phyloP scores from a whole-genome alignment of 768 basidiomycete species.

The Tricholoma saponaceum region DNA sequence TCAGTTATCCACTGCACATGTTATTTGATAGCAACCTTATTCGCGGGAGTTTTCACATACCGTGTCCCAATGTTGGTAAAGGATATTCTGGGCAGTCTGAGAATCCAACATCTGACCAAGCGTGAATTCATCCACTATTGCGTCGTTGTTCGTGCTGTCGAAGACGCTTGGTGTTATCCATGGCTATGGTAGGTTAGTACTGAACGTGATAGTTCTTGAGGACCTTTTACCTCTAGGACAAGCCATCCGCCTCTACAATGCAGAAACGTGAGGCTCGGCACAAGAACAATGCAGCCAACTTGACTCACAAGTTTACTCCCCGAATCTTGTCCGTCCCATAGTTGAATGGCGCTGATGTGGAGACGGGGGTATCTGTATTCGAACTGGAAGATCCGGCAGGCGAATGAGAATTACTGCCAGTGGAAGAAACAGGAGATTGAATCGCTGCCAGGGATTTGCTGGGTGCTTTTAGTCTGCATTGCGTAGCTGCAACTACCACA shows the following conservation, averaged over 20 bases:
- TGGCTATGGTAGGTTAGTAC: slow-evolving; percentile 35
- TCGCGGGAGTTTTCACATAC: slow-evolving; percentile 20
- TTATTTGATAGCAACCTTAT: background rate
- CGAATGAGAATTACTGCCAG: slow-evolving; percentile 1
- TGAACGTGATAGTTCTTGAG: background rate
- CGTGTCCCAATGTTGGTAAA: slow-evolving; percentile 56
- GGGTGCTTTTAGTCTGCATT: slow-evolving; percentile 24
- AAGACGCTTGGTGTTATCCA: slow-evolving; percentile 82
- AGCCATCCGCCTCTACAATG: slow-evolving; percentile 52
- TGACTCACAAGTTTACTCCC: slow-evolving; percentile 61
- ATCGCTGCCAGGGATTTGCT: slow-evolving; percentile 3
- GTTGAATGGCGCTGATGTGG: slow-evolving; percentile 31
- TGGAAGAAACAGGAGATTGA: slow-evolving; percentile 1
- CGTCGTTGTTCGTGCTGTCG: slow-evolving; percentile 50
- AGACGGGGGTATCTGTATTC: slow-evolving; percentile 9
- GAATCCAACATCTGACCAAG: slow-evolving; percentile 49
- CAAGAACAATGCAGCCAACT: background rate
- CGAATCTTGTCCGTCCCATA: slow-evolving; percentile 44
- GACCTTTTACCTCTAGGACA: slow-evolving; percentile 47
- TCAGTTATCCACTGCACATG: slow-evolving; percentile 54
- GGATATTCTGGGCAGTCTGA: slow-evolving; percentile 35
- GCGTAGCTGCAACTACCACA: slow-evolving; percentile 20
- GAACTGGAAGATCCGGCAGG: slow-evolving; percentile 7
- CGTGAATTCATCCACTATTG: slow-evolving; percentile 60
- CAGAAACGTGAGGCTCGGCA: background rate